These are phyloP conservation scores for Schwanniomyces yamadae DNA, from an alignment of 805 yeast species.

Conservation along the genomic window DNA sequence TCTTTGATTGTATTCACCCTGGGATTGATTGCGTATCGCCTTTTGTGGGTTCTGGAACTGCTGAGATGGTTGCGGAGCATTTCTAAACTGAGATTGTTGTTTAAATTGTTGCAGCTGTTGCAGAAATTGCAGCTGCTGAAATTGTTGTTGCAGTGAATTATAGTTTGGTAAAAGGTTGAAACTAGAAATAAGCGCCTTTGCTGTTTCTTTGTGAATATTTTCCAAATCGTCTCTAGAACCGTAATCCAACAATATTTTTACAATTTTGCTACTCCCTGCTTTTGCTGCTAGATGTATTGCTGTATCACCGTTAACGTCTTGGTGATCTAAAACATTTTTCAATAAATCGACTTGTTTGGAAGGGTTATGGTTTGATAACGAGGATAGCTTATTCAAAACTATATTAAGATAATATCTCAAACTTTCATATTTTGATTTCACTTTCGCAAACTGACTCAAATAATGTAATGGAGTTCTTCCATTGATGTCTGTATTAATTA, in stretches of 20 bases:
- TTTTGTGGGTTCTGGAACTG: slow-evolving; percentile 6
- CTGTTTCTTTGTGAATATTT: slow-evolving; percentile 44
- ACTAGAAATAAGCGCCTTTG: slow-evolving; percentile 41
- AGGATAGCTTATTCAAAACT: slow-evolving; percentile 69
- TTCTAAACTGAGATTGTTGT: background rate
- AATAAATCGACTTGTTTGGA: slow-evolving; percentile 59
- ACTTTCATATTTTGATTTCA: slow-evolving; percentile 69
- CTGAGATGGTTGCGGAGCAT: background rate
- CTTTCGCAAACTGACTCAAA: slow-evolving; percentile 67
- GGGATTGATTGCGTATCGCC: slow-evolving; percentile 8
- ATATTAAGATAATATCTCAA: slow-evolving; percentile 81
- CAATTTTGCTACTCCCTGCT: slow-evolving; percentile 67
- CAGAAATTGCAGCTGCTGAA: slow-evolving; percentile 5
- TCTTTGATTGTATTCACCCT: slow-evolving; percentile 1
- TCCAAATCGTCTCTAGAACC: slow-evolving; percentile 68
- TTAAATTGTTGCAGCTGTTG: background rate
- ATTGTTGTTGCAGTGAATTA: background rate
- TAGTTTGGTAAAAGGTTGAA: slow-evolving; percentile 26
- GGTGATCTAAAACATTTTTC: slow-evolving; percentile 65
- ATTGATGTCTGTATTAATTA: slow-evolving; percentile 72
- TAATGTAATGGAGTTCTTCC: slow-evolving; percentile 85
- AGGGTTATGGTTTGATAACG: slow-evolving; percentile 27
- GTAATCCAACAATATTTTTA: slow-evolving; percentile 75
- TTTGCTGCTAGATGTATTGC: slow-evolving; percentile 77
- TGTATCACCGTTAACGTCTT: slow-evolving; percentile 81